A percentile compares a stretch with the other conserved stretches of the same genome.
These are phyloP conservation scores for Peltaster fructicola DNA, from an alignment of 2,329 filamentous ascomycete species.

Conservation along the genomic window DNA sequence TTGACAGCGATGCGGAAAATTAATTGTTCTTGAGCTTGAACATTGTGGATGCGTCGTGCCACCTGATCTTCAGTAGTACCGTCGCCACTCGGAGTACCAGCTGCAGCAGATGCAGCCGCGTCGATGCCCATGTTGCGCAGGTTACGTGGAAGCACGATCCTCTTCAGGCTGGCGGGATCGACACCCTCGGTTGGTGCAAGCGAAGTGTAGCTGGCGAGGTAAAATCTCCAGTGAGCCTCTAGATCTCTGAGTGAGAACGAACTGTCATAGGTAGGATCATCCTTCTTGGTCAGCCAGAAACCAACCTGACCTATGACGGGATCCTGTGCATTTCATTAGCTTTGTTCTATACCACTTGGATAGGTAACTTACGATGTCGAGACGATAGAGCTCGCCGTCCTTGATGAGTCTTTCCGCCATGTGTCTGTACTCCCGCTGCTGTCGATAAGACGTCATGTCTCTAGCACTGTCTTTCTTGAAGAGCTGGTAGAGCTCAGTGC, in stretches of 20 bases:
- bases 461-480: slow-evolving; percentile 68
- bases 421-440: slow-evolving; percentile 78
- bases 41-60: slow-evolving; percentile 11
- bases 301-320: slow-evolving; percentile 51
- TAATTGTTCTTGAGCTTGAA: slow-evolving; percentile 24
- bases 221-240: slow-evolving; percentile 71
- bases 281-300: slow-evolving; percentile 70
- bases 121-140: slow-evolving; percentile 21
- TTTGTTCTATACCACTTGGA: too few species aligned
- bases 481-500: slow-evolving; percentile 70
- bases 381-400: slow-evolving; percentile 78
- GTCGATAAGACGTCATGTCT: slow-evolving; percentile 74
- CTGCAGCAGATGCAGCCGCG: slow-evolving; percentile 5
- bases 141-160: slow-evolving; percentile 23
- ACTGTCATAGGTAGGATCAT: slow-evolving; percentile 63
- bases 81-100: slow-evolving; percentile 5
- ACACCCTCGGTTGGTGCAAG: slow-evolving; percentile 56
- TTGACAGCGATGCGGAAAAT: slow-evolving; percentile 27
- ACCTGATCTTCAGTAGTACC: slow-evolving; percentile 7
- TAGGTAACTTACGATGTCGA: slow-evolving; percentile 60
- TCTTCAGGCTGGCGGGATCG: slow-evolving; percentile 12
- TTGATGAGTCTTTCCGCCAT: slow-evolving; percentile 85
- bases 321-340: slow-evolving; percentile 31
- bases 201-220: slow-evolving; percentile 80
- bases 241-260: slow-evolving; percentile 35